A percentile compares a stretch with the other conserved stretches of the same genome.
Conservation (phyloP, 2,329 filamentous ascomycete species). For the Aquanectria penicillioides region DNA sequence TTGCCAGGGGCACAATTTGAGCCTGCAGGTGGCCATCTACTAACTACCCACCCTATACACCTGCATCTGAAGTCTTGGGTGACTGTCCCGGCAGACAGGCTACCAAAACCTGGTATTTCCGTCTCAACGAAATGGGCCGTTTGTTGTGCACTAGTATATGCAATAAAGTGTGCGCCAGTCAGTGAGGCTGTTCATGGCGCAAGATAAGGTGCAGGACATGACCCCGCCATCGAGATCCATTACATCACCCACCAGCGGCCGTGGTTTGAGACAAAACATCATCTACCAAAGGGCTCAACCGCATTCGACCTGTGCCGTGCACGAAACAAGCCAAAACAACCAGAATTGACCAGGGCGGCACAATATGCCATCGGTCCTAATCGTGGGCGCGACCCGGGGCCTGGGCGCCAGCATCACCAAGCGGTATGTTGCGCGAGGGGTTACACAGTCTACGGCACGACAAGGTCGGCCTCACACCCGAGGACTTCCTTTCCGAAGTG, state of each 20-base stretch:
- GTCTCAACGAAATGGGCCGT: no score
- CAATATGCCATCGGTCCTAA: conserved; percentile 61
- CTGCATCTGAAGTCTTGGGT: no score
- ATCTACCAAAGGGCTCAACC: conserved; percentile 4
- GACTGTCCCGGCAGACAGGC: no score
- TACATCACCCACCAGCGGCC: conserved; percentile 32
- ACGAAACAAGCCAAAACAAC: background rate
- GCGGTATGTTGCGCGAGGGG: conserved; percentile 61
- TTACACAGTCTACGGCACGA: conserved; percentile 68
- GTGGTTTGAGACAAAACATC: background rate
- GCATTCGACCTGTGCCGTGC: background rate
- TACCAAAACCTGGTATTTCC: no score
- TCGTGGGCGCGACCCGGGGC: conserved; percentile 75
- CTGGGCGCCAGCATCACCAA: conserved; percentile 71
- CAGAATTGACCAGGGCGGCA: background rate
- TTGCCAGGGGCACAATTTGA: no score
- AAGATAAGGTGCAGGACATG: conserved; percentile 6
- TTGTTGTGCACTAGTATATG: no score
- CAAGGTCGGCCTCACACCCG: conserved; percentile 56
- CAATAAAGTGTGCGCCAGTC: no score
- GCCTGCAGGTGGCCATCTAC: no score
- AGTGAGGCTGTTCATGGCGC: conserved; percentile 15
- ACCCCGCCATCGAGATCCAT: conserved; percentile 29
- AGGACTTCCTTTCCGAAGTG: conserved; percentile 54
- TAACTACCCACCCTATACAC: no score